These are phyloP conservation scores for Penicillium sp. DNA, from an alignment of 2,329 filamentous ascomycete genomes.

Conservation along the genomic window DNA sequence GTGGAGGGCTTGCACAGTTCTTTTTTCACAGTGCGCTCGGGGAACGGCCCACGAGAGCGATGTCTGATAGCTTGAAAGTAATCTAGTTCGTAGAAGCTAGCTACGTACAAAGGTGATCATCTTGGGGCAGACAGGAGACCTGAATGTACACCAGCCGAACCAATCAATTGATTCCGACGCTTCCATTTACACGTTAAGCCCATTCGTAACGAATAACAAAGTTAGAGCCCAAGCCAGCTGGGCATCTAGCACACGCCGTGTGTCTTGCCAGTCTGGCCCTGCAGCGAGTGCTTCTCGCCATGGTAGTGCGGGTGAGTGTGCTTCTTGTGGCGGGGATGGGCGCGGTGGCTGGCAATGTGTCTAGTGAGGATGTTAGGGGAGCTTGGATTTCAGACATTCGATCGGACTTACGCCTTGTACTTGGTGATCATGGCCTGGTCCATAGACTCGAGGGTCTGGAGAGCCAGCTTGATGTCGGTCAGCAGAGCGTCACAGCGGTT, in stretches of 20 bases:
- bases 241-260: slow-evolving; percentile 82
- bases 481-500: slow-evolving; percentile 77
- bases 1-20: no score
- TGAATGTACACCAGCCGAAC: no score
- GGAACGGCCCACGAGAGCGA: no score
- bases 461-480: slow-evolving; percentile 72
- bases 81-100: no score
- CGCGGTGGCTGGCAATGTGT: slow-evolving; percentile 56
- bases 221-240: no score
- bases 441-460: slow-evolving; percentile 68
- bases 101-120: no score
- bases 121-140: no score
- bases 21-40: no score
- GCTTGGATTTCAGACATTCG: background rate
- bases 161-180: no score
- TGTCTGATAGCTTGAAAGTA: no score
- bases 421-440: slow-evolving; percentile 68
- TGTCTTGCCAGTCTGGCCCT: slow-evolving; percentile 87
- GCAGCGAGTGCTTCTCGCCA: slow-evolving; percentile 79
- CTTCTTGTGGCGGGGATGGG: slow-evolving; percentile 52
- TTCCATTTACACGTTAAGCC: no score
- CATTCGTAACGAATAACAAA: no score
- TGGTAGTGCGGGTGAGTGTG: slow-evolving; percentile 55
- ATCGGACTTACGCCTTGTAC: slow-evolving; percentile 59
- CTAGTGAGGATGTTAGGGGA: slow-evolving; percentile 22